Evolutionary conservation across 306 rosid genomes (phyloP).

Genomic region (Lablab purpureus): DNA sequence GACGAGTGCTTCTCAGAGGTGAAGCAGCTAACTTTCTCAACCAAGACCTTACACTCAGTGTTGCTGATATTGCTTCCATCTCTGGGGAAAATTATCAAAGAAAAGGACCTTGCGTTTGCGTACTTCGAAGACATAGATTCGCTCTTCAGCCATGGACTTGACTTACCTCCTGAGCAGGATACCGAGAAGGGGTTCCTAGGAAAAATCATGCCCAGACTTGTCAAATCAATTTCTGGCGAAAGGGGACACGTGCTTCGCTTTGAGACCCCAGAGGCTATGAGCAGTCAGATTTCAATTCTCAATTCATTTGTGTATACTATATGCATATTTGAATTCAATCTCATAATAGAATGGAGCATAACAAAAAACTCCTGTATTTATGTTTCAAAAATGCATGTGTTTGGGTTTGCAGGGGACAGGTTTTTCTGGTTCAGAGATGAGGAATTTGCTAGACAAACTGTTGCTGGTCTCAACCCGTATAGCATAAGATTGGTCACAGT

Average conservation of each 20-base stretch:
- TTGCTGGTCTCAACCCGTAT: slow-evolving; percentile 89
- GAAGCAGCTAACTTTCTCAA: slow-evolving; percentile 63
- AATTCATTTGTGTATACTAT: not conserved
- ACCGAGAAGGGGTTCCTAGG: slow-evolving; percentile 45
- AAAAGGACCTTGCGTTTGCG: slow-evolving; percentile 52
- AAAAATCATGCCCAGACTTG: slow-evolving; percentile 60
- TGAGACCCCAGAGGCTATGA: slow-evolving; percentile 63
- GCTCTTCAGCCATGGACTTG: slow-evolving; percentile 59
- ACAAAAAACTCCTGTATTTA: not conserved
- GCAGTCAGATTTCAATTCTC: slow-evolving; percentile 48
- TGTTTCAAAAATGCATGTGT: not conserved
- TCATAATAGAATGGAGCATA: not conserved
- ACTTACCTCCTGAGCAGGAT: slow-evolving; percentile 49
- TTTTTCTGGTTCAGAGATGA: slow-evolving; percentile 89
- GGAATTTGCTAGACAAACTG: slow-evolving; percentile 85
- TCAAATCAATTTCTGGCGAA: slow-evolving; percentile 39
- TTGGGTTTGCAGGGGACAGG: slow-evolving; percentile 65
- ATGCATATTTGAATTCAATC: not conserved
- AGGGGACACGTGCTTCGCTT: slow-evolving; percentile 57
- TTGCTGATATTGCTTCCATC: slow-evolving; percentile 62
- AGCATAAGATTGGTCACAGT: slow-evolving; percentile 75
- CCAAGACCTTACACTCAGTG: slow-evolving; percentile 55
- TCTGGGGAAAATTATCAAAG: slow-evolving; percentile 47
- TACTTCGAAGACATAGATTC: slow-evolving; percentile 67
- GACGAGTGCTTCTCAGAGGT: slow-evolving; percentile 74